Percentiles rank a stretch among this genome's conserved stretches.
These are phyloP conservation scores for Xylaria scruposa DNA, from an alignment of 495 filamentous ascomycete species.

Conservation along the genomic window DNA sequence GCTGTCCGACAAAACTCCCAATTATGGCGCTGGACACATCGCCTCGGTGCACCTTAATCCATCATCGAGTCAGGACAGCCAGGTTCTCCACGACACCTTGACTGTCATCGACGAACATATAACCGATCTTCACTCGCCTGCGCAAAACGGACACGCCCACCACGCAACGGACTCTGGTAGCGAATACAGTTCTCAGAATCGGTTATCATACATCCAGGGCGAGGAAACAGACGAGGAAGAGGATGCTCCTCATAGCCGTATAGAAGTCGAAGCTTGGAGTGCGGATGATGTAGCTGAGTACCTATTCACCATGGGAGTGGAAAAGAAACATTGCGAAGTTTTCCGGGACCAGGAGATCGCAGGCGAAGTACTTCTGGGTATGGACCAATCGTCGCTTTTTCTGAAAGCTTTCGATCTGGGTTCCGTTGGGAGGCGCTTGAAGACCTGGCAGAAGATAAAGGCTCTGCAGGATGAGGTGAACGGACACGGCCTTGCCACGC, in stretches of 20 bases:
- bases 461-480: constrained; percentile 82
- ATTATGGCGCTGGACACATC: constrained; percentile 29
- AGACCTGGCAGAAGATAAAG: constrained; percentile 96
- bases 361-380: constrained; percentile 88
- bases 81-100: constrained; percentile 94
- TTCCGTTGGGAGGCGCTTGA: constrained; percentile 82
- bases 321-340: constrained; percentile 84
- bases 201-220: constrained; percentile 87
- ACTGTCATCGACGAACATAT: constrained; percentile 99
- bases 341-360: constrained; percentile 97
- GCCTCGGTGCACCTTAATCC: constrained; percentile 38
- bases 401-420: constrained; percentile 96
- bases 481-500: constrained; percentile 43
- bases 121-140: constrained; percentile 83
- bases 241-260: constrained; percentile 60
- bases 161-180: constrained; percentile 82
- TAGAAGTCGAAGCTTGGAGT: constrained; percentile 75
- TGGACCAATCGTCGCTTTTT: constrained; percentile 92
- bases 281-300: constrained; percentile 83
- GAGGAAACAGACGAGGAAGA: constrained; percentile 82
- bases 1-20: constrained; percentile 33
- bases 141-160: constrained; percentile 54
- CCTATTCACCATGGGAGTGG: constrained; percentile 79
- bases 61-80: constrained; percentile 62
- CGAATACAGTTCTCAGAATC: constrained; percentile 85